Percentiles rank a stretch among this genome's conserved stretches.
These are phyloP conservation scores for Clitopilus hobsonii DNA, from an alignment of 768 basidiomycete species.

Conservation along the genomic window DNA sequence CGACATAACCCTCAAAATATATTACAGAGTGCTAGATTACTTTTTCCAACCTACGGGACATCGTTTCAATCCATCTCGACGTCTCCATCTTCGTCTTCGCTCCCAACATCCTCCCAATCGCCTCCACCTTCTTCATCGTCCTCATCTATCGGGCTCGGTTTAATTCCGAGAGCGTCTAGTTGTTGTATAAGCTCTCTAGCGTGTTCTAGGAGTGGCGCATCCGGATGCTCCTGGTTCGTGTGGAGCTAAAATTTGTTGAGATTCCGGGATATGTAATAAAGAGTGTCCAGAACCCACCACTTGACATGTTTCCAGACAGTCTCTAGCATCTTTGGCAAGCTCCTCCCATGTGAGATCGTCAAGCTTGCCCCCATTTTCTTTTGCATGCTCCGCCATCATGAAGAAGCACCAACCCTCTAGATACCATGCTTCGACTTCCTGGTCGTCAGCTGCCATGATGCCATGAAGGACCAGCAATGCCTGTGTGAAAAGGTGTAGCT, in stretches of 20 bases:
- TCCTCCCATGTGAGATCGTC: conserved; percentile 69
- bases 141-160: conserved; percentile 54
- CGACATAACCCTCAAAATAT: conserved; percentile 11
- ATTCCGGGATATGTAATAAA: too few species aligned
- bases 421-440: conserved; percentile 91
- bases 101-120: conserved; percentile 61
- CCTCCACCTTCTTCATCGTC: conserved; percentile 45
- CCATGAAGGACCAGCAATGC: conserved; percentile 76
- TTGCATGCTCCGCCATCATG: conserved; percentile 70
- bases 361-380: conserved; percentile 46
- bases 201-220: conserved; percentile 73
- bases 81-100: conserved; percentile 57
- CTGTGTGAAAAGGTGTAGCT: conserved; percentile 63
- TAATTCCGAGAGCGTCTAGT: conserved; percentile 63
- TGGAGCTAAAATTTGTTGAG: conserved; percentile 70
- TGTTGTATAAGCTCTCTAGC: conserved; percentile 66
- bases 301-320: conserved; percentile 81
- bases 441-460: conserved; percentile 75
- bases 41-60: conserved; percentile 17
- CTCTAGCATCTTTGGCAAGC: conserved; percentile 70
- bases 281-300: conserved; percentile 41
- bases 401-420: conserved; percentile 94
- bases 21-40: conserved; percentile 13
- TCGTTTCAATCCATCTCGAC: conserved; percentile 51
- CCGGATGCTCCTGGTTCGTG: conserved; percentile 65